phyloP scores from a whole-genome alignment of 1,284 basidiomycete genomes.

The Sporisorium exsertum region DNA sequence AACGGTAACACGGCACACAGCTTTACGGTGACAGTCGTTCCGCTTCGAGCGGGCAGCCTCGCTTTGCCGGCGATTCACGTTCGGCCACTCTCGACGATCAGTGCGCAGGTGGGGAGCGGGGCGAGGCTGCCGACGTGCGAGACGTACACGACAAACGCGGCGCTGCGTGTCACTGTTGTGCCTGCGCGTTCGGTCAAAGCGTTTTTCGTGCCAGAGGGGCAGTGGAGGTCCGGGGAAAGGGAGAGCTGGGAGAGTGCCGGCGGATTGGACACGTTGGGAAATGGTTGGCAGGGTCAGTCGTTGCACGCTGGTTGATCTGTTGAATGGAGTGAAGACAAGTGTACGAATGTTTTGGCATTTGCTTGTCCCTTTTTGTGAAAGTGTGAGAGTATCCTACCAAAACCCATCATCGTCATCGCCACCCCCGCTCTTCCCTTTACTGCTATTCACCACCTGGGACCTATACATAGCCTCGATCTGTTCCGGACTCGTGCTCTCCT shows the following conservation, averaged over 20 bases:
- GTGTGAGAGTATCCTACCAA: constrained; percentile 75
- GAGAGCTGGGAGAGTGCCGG: constrained; percentile 15
- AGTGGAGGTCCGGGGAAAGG: neutral
- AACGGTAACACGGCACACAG: neutral
- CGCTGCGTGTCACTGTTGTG: constrained; percentile 33
- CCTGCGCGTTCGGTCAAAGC: constrained; percentile 22
- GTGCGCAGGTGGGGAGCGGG: neutral
- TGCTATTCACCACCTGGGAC: constrained; percentile 80
- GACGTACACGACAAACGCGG: constrained; percentile 51
- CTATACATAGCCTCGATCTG: constrained; percentile 97
- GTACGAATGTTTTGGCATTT: neutral
- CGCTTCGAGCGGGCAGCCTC: constrained; percentile 44
- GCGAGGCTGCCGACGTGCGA: constrained; percentile 38
- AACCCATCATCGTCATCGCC: constrained; percentile 82
- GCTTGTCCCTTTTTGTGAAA: neutral
- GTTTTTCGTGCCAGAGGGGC: constrained; percentile 28
- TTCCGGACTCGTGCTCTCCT: constrained; percentile 91
- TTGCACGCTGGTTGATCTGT: constrained; percentile 3
- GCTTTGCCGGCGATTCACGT: constrained; percentile 11
- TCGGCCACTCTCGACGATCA: constrained; percentile 1
- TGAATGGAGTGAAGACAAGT: neutral
- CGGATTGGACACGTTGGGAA: constrained; percentile 4
- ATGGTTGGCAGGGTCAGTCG: constrained; percentile 6
- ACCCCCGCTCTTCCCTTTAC: constrained; percentile 74
- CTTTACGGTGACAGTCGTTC: constrained; percentile 45